These are phyloP conservation scores for Dalbergia cultrata DNA, from an alignment of 306 rosid species.

Conservation along the genomic window DNA sequence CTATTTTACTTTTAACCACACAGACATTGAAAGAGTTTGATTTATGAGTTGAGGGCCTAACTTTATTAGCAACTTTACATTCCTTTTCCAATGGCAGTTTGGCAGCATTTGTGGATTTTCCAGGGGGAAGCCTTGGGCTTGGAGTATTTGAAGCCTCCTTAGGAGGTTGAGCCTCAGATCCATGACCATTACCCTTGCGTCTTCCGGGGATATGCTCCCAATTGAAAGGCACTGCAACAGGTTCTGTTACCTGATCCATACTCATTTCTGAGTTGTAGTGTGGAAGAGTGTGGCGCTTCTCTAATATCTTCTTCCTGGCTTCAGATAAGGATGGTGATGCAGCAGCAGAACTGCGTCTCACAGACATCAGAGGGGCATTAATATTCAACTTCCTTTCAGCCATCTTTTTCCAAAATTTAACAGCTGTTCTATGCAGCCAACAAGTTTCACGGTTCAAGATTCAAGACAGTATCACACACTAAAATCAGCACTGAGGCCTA, in stretches of 20 bases:
- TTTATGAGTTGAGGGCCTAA: constrained; percentile 34
- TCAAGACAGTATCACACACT: constrained; percentile 3
- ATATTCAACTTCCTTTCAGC: constrained; percentile 81
- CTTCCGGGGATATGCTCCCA: constrained; percentile 95
- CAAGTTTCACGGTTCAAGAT: constrained; percentile 31
- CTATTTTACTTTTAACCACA: constrained; percentile 43
- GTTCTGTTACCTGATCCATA: constrained; percentile 74
- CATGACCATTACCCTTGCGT: constrained; percentile 57
- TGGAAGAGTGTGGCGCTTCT: constrained; percentile 59
- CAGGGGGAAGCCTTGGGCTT: constrained; percentile 76
- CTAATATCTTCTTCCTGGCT: constrained; percentile 57
- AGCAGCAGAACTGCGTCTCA: constrained; percentile 76
- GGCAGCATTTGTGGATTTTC: constrained; percentile 49
- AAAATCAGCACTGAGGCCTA: constrained; percentile 29
- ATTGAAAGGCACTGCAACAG: constrained; percentile 85
- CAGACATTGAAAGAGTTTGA: constrained; percentile 49
- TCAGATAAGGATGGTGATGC: constrained; percentile 51
- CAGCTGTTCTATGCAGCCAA: constrained; percentile 36
- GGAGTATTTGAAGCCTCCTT: constrained; percentile 57
- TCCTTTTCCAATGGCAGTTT: constrained; percentile 54
- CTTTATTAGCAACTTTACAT: constrained; percentile 38
- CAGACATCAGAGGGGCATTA: constrained; percentile 87
- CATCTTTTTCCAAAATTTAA: constrained; percentile 56
- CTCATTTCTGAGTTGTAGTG: constrained; percentile 53
- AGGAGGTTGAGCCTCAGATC: constrained; percentile 51